A percentile compares a stretch with the other conserved stretches of the same genome.
Evolutionary conservation across 495 filamentous ascomycete species (phyloP).

Genomic region (Neurospora tetrasperma): DNA sequence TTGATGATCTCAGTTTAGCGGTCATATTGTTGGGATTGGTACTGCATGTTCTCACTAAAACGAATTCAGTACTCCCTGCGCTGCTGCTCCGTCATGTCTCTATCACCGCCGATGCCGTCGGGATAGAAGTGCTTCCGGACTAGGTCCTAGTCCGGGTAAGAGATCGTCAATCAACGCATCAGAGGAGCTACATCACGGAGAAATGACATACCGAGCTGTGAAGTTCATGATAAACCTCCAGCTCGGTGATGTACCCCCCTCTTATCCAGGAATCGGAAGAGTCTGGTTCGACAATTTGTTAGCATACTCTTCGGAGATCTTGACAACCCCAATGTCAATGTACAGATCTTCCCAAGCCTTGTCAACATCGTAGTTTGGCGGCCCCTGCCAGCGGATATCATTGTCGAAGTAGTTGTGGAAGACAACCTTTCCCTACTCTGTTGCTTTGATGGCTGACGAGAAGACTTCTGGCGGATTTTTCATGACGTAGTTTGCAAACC

Average conservation of each 20-base stretch:
- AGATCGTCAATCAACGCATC: too few species aligned
- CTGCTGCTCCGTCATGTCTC: not conserved
- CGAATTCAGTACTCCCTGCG: slow-evolving; percentile 4
- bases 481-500: not conserved
- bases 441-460: not conserved
- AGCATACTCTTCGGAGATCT: not conserved
- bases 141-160: not conserved
- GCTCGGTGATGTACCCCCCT: slow-evolving; percentile 1
- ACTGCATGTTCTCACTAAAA: not conserved
- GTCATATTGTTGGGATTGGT: not conserved
- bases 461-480: slow-evolving; percentile 1
- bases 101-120: slow-evolving; percentile 1
- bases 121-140: slow-evolving; percentile 5
- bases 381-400: slow-evolving; percentile 3
- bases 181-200: not conserved
- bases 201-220: slow-evolving; percentile 2
- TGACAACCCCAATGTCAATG: slow-evolving; percentile 1
- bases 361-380: slow-evolving; percentile 1
- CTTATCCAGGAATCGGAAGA: slow-evolving; percentile 1
- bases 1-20: not conserved
- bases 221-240: slow-evolving; percentile 11
- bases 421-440: slow-evolving; percentile 3
- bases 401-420: slow-evolving; percentile 1
- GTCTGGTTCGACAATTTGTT: slow-evolving; percentile 1
- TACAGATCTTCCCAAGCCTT: slow-evolving; percentile 2